Evolutionary conservation across 208 protist genomes (phyloP).

Genomic region (Trypanosoma grayi): DNA sequence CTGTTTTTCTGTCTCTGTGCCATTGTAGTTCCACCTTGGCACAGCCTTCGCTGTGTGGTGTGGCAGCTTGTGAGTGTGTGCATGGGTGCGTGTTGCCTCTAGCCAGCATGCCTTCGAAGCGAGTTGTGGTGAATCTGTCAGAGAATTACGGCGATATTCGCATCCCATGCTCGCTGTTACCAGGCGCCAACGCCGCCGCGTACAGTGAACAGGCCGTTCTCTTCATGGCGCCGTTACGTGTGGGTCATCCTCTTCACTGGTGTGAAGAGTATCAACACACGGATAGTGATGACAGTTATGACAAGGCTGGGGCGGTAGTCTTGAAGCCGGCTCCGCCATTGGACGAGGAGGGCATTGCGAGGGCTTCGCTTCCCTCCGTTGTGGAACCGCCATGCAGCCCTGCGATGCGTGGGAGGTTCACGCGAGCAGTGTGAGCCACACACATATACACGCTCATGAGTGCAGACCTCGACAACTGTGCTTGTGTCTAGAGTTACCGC

Average conservation of each 20-base stretch:
- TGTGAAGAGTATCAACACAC: not conserved
- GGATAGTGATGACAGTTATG: too few relatives aligned
- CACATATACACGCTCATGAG: not conserved
- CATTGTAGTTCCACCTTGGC: too few relatives aligned
- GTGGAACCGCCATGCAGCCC: constrained; percentile 3
- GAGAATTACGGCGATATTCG: constrained; percentile 26
- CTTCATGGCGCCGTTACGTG: constrained; percentile 3
- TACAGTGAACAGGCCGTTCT: constrained; percentile 17
- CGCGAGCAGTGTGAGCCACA: not conserved
- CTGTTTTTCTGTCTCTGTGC: too few relatives aligned
- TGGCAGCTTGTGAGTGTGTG: not conserved
- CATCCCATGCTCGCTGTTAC: constrained; percentile 18
- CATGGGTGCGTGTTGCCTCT: too few relatives aligned
- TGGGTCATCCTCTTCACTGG: not conserved
- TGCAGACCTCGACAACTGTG: too few relatives aligned
- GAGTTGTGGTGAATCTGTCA: constrained; percentile 21
- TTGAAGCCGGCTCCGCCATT: constrained; percentile 4
- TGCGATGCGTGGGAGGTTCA: not conserved
- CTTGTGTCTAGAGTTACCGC: too few relatives aligned
- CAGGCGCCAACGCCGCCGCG: constrained; percentile 3
- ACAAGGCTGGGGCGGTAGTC: too few relatives aligned
- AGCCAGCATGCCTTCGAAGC: constrained; percentile 9
- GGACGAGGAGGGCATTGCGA: not conserved
- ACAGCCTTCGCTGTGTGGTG: not conserved
- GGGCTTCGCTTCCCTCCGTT: not conserved